Evolutionary conservation across 1,284 basidiomycete genomes (phyloP), one percentile per base, ranked within the genome.

Genomic region (Phylloporus sp.): DNA sequence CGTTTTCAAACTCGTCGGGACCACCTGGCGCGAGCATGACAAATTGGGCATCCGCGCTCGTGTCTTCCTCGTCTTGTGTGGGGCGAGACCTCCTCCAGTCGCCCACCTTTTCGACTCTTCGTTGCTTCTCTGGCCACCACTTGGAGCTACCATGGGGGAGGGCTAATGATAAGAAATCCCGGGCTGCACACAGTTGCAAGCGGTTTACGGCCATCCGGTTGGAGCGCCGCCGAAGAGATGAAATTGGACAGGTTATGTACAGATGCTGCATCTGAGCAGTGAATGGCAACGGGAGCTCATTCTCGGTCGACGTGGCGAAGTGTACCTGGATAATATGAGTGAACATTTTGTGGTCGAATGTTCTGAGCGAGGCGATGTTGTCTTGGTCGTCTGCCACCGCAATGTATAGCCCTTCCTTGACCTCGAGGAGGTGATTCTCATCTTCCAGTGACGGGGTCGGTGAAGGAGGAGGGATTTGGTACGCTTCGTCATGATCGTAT

Each of bases 321-420:
- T 20, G 45, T 47, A 77, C 37, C 41, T 63, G 67, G 39, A 77
- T 49, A 58, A 77, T 52, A 43, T 77, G 75, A n/a, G 61, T 75
- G 49, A 78, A 75, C 0, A 58, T 47, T 17, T 62, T 32, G 57
- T 62, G n/a, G 29, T 68, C 69, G 14, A 63, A 62, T 10, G 66
- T 69, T 39, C 64, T 65, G 25, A 74, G 57, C 20, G 39, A 35
- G 12, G 29, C 32, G 1, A 70, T 19, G 19, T 73, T 62, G 2
- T 14, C 45, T 17, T 70, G 14, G 19, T 73, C 62, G 2, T 14
- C 45, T 17, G 69, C 68, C n/a, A 71, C 25, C 11, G 75, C 72
- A 47, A 78, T 69, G 56, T 67, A 78, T 20, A 76, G 20, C 10
- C 65, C 64, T 0, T 56, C 35, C 12, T 66, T 20, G 29, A 74